These are phyloP conservation scores for Sarocladium strictum DNA, from an alignment of 2,329 filamentous ascomycete species.

Conservation along the genomic window DNA sequence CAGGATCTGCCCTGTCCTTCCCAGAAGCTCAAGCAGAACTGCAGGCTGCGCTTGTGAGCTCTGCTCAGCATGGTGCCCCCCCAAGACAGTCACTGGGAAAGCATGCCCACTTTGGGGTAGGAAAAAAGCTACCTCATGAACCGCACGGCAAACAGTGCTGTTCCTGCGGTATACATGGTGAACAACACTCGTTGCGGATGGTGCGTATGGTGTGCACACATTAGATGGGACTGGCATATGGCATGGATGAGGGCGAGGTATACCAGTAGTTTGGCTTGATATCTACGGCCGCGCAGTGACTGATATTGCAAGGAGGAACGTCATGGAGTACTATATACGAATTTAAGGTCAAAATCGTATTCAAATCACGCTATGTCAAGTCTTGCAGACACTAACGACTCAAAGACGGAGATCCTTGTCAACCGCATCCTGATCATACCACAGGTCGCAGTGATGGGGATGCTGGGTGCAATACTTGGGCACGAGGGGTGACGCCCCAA, in stretches of 20 bases:
- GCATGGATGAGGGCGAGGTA: no score
- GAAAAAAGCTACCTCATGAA: conserved; percentile 4
- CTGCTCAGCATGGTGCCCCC: conserved; percentile 5
- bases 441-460: conserved; percentile 51
- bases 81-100: background rate
- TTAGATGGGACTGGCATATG: background rate
- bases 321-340: no score
- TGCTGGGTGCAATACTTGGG: conserved; percentile 54
- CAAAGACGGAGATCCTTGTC: conserved; percentile 10
- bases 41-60: conserved; percentile 11
- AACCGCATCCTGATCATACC: conserved; percentile 40
- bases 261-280: no score
- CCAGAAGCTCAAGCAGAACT: conserved; percentile 8
- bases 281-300: no score
- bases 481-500: conserved; percentile 43
- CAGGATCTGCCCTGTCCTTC: background rate
- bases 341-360: background rate
- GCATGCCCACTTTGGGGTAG: conserved; percentile 9
- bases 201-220: conserved; percentile 11
- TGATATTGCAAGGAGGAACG: no score
- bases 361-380: background rate
- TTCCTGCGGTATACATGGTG: background rate
- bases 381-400: background rate
- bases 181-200: conserved; percentile 13
- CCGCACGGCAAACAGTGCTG: conserved; percentile 3